Evolutionary conservation across 169 alveolate genomes (phyloP).

Genomic region (Cryptosporidium baileyi): DNA sequence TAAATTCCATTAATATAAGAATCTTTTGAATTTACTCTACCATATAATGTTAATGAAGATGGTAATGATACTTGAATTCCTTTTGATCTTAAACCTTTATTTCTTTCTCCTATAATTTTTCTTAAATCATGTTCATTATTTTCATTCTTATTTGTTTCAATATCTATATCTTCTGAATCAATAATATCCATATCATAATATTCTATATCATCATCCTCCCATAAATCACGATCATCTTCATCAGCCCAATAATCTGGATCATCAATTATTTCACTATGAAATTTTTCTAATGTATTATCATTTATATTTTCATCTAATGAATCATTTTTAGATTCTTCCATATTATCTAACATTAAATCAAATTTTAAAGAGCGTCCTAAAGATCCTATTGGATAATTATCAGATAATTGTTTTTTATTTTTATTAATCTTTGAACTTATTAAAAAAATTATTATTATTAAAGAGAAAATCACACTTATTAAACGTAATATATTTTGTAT

Average conservation of each 20-base stretch:
- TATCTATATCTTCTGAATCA: conserved; percentile 15
- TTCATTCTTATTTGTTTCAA: background rate
- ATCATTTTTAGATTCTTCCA: background rate
- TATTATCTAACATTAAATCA: conserved; percentile 22
- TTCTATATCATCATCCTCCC: conserved; percentile 48
- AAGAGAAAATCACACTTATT: conserved; percentile 27
- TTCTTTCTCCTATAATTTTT: background rate
- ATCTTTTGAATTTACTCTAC: conserved; percentile 17
- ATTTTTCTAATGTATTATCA: background rate
- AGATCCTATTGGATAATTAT: conserved; percentile 30
- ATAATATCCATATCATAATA: conserved; percentile 65
- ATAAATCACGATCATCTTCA: conserved; percentile 37
- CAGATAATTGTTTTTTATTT: background rate
- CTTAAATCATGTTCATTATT: background rate
- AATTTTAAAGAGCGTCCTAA: conserved; percentile 42
- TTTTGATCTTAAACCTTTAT: conserved; percentile 49
- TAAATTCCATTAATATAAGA: conserved; percentile 45
- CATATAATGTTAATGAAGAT: conserved; percentile 38
- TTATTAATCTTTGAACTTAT: conserved; percentile 26
- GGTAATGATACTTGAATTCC: conserved; percentile 47
- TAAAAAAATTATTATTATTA: conserved; percentile 8
- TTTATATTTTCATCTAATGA: background rate
- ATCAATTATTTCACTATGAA: conserved; percentile 18
- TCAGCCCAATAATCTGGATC: conserved; percentile 70
- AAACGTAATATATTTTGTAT: conserved; percentile 36